phyloP scores from a whole-genome alignment of 2,329 filamentous ascomycete species.

The Anthostomella pinea region DNA sequence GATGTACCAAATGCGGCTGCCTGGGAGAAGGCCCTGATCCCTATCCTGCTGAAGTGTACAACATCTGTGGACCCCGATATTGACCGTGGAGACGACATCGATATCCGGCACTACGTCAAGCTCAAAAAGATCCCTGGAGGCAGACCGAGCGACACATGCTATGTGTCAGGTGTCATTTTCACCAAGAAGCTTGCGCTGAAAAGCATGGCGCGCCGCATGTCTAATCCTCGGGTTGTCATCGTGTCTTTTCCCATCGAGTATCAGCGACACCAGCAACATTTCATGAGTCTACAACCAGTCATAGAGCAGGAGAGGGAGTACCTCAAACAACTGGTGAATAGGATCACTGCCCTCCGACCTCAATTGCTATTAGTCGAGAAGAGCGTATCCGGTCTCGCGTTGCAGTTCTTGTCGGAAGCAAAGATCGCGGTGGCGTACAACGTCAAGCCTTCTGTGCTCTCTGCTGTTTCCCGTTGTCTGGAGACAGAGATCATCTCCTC shows the following conservation, averaged over 20 bases:
- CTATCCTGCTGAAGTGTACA: slow-evolving; percentile 85
- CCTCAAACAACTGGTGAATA: slow-evolving; percentile 82
- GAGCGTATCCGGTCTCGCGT: slow-evolving; percentile 84
- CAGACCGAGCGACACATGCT: slow-evolving; percentile 86
- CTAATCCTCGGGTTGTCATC: slow-evolving; percentile 82
- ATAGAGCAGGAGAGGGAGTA: slow-evolving; percentile 97
- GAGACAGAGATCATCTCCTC: slow-evolving; percentile 92
- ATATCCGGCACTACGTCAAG: slow-evolving; percentile 96
- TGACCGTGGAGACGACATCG: slow-evolving; percentile 87
- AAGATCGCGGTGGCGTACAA: slow-evolving; percentile 94
- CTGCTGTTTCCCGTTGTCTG: slow-evolving; percentile 88
- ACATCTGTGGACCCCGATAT: slow-evolving; percentile 95
- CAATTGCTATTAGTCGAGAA: slow-evolving; percentile 89
- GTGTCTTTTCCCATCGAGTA: slow-evolving; percentile 96
- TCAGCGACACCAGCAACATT: slow-evolving; percentile 86
- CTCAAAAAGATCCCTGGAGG: slow-evolving; percentile 94
- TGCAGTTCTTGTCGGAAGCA: slow-evolving; percentile 83
- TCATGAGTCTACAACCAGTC: slow-evolving; percentile 96
- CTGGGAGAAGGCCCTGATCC: slow-evolving; percentile 89
- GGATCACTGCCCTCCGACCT: slow-evolving; percentile 82
- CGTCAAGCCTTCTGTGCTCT: slow-evolving; percentile 92
- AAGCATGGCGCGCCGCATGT: slow-evolving; percentile 86
- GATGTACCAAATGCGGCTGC: slow-evolving; percentile 68
- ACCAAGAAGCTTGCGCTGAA: slow-evolving; percentile 96
- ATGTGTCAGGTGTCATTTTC: slow-evolving; percentile 94